These are phyloP conservation scores for Pulveroboletus sp. DNA, from an alignment of 768 basidiomycete genomes.

Conservation along the genomic window DNA sequence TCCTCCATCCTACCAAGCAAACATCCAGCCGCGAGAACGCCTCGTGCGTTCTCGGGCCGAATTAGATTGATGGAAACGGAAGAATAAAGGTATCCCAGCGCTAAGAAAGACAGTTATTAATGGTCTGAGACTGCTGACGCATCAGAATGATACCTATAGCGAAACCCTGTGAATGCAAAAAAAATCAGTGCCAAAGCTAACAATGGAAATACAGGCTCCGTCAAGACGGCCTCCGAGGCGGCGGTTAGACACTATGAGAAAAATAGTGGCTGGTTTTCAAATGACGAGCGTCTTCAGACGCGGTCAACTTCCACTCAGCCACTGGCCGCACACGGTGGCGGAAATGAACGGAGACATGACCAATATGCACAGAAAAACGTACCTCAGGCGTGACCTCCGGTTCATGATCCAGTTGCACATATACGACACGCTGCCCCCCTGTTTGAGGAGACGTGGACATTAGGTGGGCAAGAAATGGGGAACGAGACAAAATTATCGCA, in stretches of 20 bases:
- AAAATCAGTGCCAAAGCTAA: slow-evolving; percentile 15
- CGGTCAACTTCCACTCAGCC: slow-evolving; percentile 16
- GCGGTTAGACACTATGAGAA: slow-evolving; percentile 14
- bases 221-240: slow-evolving; percentile 21
- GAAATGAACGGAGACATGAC: slow-evolving; percentile 28
- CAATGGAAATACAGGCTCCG: slow-evolving; percentile 10
- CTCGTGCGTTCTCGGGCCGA: slow-evolving; percentile 75
- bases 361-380: slow-evolving; percentile 30
- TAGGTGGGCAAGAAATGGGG: slow-evolving; percentile 82
- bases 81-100: slow-evolving; percentile 79
- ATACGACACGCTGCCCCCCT: slow-evolving; percentile 63
- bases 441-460: slow-evolving; percentile 78
- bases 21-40: slow-evolving; percentile 80
- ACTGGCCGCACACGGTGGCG: slow-evolving; percentile 25
- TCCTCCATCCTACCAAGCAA: slow-evolving; percentile 87
- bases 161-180: slow-evolving; percentile 51
- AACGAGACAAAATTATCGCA: slow-evolving; percentile 82
- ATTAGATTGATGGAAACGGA: slow-evolving; percentile 64
- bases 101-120: slow-evolving; percentile 36
- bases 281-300: slow-evolving; percentile 17
- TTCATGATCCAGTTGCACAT: slow-evolving; percentile 71
- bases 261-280: slow-evolving; percentile 13
- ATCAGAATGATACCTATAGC: slow-evolving; percentile 53
- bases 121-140: slow-evolving; percentile 3
- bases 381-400: slow-evolving; percentile 85